Evolutionary conservation across 2,329 filamentous ascomycete genomes (phyloP).

Genomic region (Colletotrichum horii): DNA sequence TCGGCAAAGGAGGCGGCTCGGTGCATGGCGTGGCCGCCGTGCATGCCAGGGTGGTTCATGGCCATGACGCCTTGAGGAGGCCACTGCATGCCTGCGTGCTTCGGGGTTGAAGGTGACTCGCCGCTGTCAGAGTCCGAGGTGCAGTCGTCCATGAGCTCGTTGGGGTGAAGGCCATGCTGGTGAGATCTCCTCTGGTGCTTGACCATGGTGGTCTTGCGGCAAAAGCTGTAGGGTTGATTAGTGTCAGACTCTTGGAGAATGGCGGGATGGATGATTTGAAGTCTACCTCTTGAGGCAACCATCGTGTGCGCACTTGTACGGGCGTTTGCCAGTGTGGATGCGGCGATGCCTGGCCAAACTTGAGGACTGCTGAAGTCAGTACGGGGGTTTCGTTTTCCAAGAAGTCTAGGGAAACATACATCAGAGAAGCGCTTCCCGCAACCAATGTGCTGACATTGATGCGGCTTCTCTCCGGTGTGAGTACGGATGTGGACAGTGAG

Average conservation of each 20-base stretch:
- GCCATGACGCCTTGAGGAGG: conserved; percentile 47
- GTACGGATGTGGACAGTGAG: conserved; percentile 74
- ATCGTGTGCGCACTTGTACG: conserved; percentile 66
- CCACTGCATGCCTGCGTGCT: conserved; percentile 58
- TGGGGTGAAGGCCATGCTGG: conserved; percentile 61
- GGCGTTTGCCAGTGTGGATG: conserved; percentile 71
- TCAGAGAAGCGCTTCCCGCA: conserved; percentile 75
- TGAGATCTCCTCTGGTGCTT: conserved; percentile 69
- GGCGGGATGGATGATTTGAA: not conserved
- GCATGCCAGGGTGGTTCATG: conserved; percentile 38
- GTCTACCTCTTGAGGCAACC: conserved; percentile 66
- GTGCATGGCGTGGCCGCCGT: conserved; percentile 48
- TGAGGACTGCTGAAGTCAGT: conserved; percentile 59
- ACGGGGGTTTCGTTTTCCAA: not conserved
- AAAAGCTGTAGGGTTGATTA: conserved; percentile 58
- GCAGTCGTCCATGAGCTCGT: conserved; percentile 58
- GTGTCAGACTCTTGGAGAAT: not conserved
- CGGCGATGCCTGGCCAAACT: conserved; percentile 69
- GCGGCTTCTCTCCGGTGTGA: conserved; percentile 75
- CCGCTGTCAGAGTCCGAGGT: conserved; percentile 63
- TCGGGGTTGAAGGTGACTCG: conserved; percentile 64
- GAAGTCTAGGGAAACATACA: conserved; percentile 44
- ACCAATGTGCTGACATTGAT: conserved; percentile 68
- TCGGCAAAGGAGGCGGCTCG: conserved; percentile 61
- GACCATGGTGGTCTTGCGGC: conserved; percentile 74